A percentile compares a stretch with the other conserved stretches of the same genome.
These are phyloP conservation scores for Hymenoscyphus albidus DNA, from an alignment of 2,329 filamentous ascomycete genomes.

Conservation along the genomic window DNA sequence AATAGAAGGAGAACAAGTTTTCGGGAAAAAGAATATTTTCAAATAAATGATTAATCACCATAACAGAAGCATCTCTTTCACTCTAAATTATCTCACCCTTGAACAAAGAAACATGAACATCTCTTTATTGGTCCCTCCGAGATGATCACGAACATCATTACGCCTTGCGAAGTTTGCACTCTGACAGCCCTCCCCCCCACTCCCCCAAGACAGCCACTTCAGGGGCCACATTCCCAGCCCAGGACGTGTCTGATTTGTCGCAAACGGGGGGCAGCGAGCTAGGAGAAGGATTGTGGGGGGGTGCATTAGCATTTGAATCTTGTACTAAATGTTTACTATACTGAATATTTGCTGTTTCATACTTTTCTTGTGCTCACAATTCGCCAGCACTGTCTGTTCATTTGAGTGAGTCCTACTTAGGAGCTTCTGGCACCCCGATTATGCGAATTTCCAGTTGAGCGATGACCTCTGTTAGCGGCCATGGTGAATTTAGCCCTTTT, in stretches of 20 bases:
- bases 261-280: background rate
- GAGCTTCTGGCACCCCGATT: too few species aligned
- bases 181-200: background rate
- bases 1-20: background rate
- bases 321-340: background rate
- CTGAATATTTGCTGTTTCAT: background rate
- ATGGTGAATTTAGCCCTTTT: too few species aligned
- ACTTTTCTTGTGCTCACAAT: conserved; percentile 25
- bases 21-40: background rate
- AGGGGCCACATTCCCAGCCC: background rate
- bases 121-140: background rate
- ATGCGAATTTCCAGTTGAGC: too few species aligned
- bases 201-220: background rate
- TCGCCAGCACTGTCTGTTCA: too few species aligned
- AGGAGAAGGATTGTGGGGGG: background rate
- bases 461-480: too few species aligned
- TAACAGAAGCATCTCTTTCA: background rate
- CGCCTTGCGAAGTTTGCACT: background rate
- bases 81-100: background rate
- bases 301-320: background rate
- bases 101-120: background rate
- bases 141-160: background rate
- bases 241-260: background rate
- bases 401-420: too few species aligned
- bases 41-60: background rate